Evolutionary conservation across 2,329 filamentous ascomycete genomes (phyloP).

Genomic region (Pyricularia pennisetigena): DNA sequence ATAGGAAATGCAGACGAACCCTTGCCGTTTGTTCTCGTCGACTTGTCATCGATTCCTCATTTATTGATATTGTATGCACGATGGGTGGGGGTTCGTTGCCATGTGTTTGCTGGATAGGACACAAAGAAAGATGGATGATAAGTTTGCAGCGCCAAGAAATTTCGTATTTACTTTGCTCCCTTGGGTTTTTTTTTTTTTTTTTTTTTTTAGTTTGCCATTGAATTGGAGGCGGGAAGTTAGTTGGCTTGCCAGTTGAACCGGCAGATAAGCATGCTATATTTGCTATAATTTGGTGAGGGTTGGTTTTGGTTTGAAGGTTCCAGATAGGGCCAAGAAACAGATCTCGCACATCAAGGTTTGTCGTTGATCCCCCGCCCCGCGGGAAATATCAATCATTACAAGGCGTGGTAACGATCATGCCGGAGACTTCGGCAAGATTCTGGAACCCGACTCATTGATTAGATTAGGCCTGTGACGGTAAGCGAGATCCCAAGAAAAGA

Average conservation of each 20-base stretch:
- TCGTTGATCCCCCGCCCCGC: neutral
- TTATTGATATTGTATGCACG: neutral
- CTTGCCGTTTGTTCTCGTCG: neutral
- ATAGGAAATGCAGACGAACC: neutral
- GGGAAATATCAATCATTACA: neutral
- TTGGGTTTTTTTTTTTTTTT: too few relatives aligned
- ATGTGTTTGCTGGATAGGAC: neutral
- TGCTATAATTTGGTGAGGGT: too few relatives aligned
- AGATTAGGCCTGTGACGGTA: neutral
- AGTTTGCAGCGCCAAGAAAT: neutral
- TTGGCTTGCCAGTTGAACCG: neutral
- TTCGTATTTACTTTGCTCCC: too few relatives aligned
- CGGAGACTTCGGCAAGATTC: neutral
- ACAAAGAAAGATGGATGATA: neutral
- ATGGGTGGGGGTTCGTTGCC: neutral
- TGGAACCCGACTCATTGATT: neutral
- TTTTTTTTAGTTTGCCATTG: too few relatives aligned
- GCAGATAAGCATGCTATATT: neutral
- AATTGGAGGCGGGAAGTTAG: too few relatives aligned
- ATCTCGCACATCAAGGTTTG: neutral
- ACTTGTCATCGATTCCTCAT: neutral
- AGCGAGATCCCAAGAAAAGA: neutral
- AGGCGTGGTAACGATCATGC: neutral
- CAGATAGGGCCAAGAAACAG: neutral
- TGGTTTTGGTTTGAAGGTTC: neutral